Percentiles rank a stretch among this genome's conserved stretches.
phyloP scores from a whole-genome alignment of 2,329 filamentous ascomycete genomes.

The Penicillium sp. region DNA sequence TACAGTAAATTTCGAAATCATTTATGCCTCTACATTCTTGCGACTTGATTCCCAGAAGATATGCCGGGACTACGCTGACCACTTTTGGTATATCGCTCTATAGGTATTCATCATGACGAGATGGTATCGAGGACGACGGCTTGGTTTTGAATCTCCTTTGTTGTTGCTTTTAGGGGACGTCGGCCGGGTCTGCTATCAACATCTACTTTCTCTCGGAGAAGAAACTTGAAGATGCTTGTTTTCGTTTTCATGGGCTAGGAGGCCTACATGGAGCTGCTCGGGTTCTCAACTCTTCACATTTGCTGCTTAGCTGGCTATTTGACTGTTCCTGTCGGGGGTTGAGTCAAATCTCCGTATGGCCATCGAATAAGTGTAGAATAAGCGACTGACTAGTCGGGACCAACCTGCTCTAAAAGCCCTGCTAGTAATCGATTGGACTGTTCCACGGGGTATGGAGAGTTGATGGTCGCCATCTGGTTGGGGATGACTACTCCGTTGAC shows the following conservation, averaged over 20 bases:
- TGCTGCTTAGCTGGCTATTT: background rate
- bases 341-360: background rate
- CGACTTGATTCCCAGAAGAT: too few relatives aligned
- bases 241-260: conserved; percentile 8
- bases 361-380: background rate
- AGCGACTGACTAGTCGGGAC: background rate
- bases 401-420: background rate
- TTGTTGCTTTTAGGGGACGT: background rate
- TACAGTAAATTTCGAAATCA: too few relatives aligned
- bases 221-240: conserved; percentile 7
- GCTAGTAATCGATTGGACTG: background rate
- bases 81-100: too few relatives aligned
- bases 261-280: background rate
- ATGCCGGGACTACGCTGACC: too few relatives aligned
- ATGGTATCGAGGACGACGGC: background rate
- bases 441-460: background rate
- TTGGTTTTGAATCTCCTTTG: background rate
- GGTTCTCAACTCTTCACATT: background rate
- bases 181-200: background rate
- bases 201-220: background rate
- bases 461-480: background rate
- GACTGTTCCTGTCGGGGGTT: background rate
- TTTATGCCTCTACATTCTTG: too few relatives aligned
- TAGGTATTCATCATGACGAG: background rate
- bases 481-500: background rate